Percentiles rank a stretch among this genome's conserved stretches.
Evolutionary conservation across 2,329 filamentous ascomycete genomes (phyloP).

Genomic region (Arachnomyces sp.): DNA sequence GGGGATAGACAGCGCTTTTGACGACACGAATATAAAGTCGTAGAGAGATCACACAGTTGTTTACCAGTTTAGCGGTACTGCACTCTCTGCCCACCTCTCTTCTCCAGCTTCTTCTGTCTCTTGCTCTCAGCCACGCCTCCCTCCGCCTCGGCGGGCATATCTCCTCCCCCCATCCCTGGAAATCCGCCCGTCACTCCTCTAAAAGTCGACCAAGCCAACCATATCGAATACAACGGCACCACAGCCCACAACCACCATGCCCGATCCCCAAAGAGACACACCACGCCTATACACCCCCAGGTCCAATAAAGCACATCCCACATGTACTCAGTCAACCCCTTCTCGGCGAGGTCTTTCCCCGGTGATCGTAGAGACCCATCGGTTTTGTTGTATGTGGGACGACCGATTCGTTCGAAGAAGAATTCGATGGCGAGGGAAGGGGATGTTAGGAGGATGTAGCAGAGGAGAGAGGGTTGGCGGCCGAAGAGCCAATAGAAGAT

Average conservation of each 20-base stretch:
- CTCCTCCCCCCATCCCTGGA: slow-evolving; percentile 24
- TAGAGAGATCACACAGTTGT: no score
- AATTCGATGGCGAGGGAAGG: slow-evolving; percentile 76
- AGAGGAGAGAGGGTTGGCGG: slow-evolving; percentile 53
- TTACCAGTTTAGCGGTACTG: slow-evolving; percentile 32
- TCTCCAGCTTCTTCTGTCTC: slow-evolving; percentile 48
- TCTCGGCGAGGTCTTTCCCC: slow-evolving; percentile 81
- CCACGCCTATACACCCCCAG: slow-evolving; percentile 68
- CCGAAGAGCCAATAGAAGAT: slow-evolving; percentile 59
- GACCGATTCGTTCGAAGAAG: slow-evolving; percentile 75
- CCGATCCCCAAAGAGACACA: slow-evolving; percentile 72
- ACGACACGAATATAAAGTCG: neutral
- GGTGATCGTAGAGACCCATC: slow-evolving; percentile 62
- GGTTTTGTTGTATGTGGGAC: slow-evolving; percentile 62
- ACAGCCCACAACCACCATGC: slow-evolving; percentile 59
- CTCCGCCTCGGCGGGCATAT: slow-evolving; percentile 29
- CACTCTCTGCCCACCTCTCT: slow-evolving; percentile 39
- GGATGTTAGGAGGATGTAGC: slow-evolving; percentile 64
- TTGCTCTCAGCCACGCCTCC: slow-evolving; percentile 35
- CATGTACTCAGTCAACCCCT: slow-evolving; percentile 93
- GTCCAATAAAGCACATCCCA: slow-evolving; percentile 96
- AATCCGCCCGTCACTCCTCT: slow-evolving; percentile 36
- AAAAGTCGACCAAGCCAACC: slow-evolving; percentile 39
- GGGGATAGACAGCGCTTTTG: no score
- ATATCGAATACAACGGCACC: slow-evolving; percentile 43